These are phyloP conservation scores for Nephelium lappaceum DNA, from an alignment of 345 rosid species.

Conservation along the genomic window DNA sequence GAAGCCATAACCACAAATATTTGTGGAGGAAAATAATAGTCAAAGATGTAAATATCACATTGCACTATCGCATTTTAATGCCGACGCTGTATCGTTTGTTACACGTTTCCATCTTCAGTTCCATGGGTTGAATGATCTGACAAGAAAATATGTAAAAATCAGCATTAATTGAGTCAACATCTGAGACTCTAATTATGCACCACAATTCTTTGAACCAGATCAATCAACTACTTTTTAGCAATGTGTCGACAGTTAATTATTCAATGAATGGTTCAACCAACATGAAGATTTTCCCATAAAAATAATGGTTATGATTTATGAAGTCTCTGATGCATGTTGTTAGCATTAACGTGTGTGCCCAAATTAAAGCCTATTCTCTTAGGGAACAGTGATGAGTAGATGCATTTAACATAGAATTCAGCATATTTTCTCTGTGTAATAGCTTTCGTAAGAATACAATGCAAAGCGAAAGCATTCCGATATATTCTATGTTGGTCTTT, in stretches of 20 bases:
- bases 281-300: not conserved
- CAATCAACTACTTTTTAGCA: not conserved
- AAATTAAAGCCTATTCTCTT: not conserved
- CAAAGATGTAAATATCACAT: not conserved
- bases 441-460: not conserved
- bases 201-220: not conserved
- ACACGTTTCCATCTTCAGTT: constrained; percentile 7
- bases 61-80: constrained; percentile 5
- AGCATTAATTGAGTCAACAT: not conserved
- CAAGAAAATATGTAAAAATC: not conserved
- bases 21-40: not conserved
- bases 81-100: not conserved
- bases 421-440: not conserved
- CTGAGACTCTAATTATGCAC: not conserved
- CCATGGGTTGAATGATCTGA: not conserved
- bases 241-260: not conserved
- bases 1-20: not conserved
- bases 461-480: constrained; percentile 13
- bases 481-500: too few relatives aligned
- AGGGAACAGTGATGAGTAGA: not conserved
- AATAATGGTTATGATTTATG: not conserved
- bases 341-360: constrained; percentile 7
- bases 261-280: constrained; percentile 1
- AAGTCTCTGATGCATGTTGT: not conserved
- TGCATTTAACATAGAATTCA: not conserved